These are phyloP conservation scores for Xylaria castorea DNA, from an alignment of 495 filamentous ascomycete genomes.

Conservation along the genomic window DNA sequence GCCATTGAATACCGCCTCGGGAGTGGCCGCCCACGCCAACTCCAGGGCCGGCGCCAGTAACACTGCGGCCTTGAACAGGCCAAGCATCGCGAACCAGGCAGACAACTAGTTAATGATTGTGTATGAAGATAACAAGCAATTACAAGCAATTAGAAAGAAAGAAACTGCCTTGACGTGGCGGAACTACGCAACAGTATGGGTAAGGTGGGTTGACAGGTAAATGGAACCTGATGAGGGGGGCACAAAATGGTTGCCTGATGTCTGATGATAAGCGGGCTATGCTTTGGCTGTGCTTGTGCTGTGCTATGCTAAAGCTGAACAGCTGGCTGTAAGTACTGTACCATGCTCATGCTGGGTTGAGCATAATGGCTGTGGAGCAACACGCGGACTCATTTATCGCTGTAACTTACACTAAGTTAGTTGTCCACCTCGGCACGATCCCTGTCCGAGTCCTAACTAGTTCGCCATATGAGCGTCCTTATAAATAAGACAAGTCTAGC, in stretches of 20 bases:
- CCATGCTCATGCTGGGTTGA: not conserved
- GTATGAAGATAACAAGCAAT: slow-evolving; percentile 1
- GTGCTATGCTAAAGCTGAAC: slow-evolving; percentile 21
- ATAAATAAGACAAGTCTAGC: not conserved
- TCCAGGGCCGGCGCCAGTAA: slow-evolving; percentile 44
- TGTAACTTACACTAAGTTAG: too few relatives aligned
- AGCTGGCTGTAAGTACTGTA: not conserved
- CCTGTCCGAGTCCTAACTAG: not conserved
- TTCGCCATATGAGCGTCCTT: not conserved
- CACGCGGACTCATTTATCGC: not conserved
- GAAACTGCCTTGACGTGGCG: slow-evolving; percentile 32
- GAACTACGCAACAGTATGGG: slow-evolving; percentile 29
- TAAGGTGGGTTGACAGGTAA: slow-evolving; percentile 15
- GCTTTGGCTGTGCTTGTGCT: too few relatives aligned
- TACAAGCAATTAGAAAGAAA: slow-evolving; percentile 1
- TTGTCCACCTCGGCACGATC: not conserved
- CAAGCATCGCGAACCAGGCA: slow-evolving; percentile 42
- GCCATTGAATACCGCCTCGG: slow-evolving; percentile 3
- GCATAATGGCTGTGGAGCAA: not conserved
- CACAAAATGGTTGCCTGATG: slow-evolving; percentile 39
- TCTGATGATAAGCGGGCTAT: slow-evolving; percentile 14
- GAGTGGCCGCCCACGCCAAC: slow-evolving; percentile 27
- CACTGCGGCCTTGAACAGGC: slow-evolving; percentile 37
- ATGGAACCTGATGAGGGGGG: slow-evolving; percentile 13
- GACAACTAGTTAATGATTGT: slow-evolving; percentile 28